These are phyloP conservation scores for Pythium insidiosum DNA, from an alignment of 352 stramenopile species.

Conservation along the genomic window DNA sequence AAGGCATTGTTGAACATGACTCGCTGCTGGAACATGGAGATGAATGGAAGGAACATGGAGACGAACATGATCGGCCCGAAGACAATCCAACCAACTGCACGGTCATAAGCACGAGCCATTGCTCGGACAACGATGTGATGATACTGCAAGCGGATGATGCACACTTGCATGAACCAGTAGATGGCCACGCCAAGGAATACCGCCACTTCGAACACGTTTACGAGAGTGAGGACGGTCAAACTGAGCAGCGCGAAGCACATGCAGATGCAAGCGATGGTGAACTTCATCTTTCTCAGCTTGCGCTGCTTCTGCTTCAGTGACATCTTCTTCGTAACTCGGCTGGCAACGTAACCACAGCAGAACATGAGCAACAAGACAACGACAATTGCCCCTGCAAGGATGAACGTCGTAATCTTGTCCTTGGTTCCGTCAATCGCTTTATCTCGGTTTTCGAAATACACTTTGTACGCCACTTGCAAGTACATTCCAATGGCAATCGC, in stretches of 20 bases:
- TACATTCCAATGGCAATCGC: slow-evolving; percentile 35
- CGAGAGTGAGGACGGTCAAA: slow-evolving; percentile 59
- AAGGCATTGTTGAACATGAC: slow-evolving; percentile 90
- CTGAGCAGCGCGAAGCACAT: slow-evolving; percentile 57
- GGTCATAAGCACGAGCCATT: slow-evolving; percentile 64
- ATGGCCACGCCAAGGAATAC: slow-evolving; percentile 60
- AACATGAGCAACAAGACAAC: slow-evolving; percentile 67
- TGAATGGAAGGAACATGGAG: slow-evolving; percentile 86
- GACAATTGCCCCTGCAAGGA: slow-evolving; percentile 51
- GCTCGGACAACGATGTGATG: slow-evolving; percentile 80
- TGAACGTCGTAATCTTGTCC: slow-evolving; percentile 50
- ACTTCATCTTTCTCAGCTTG: slow-evolving; percentile 87
- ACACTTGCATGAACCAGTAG: slow-evolving; percentile 86
- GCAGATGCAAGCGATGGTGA: slow-evolving; percentile 63
- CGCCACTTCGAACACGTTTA: slow-evolving; percentile 67
- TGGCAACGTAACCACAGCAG: slow-evolving; percentile 79
- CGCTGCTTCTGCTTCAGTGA: slow-evolving; percentile 88
- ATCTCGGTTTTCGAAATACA: slow-evolving; percentile 61
- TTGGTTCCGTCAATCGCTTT: slow-evolving; percentile 53
- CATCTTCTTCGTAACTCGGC: slow-evolving; percentile 85
- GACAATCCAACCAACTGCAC: slow-evolving; percentile 80
- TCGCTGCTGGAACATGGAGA: slow-evolving; percentile 81
- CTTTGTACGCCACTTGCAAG: slow-evolving; percentile 46
- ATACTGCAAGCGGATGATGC: slow-evolving; percentile 71
- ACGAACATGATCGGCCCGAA: slow-evolving; percentile 86